Conservation (phyloP, 106 monocot species). For the Xerophyta viscosa region DNA sequence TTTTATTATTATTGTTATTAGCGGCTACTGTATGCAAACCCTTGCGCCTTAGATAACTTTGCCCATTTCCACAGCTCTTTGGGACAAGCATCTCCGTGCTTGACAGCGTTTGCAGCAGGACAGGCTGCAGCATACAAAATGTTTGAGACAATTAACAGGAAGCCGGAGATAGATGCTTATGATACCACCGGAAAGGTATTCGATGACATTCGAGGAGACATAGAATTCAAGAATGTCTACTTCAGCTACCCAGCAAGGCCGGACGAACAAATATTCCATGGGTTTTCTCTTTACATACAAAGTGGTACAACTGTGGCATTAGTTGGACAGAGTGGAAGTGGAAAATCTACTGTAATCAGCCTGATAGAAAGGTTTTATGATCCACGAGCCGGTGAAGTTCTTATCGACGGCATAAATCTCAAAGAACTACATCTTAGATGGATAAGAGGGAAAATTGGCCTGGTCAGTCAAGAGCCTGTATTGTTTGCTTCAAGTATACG, state of each 20-base stretch:
- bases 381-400: slow-evolving; percentile 35
- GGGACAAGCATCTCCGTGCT: slow-evolving; percentile 39
- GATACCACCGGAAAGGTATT: slow-evolving; percentile 24
- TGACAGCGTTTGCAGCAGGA: slow-evolving; percentile 46
- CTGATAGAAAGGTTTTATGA: slow-evolving; percentile 44
- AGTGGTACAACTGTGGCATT: slow-evolving; percentile 29
- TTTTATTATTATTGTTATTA: too few species aligned
- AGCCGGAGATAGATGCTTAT: slow-evolving; percentile 52
- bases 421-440: slow-evolving; percentile 40
- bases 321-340: slow-evolving; percentile 49
- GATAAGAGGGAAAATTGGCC: slow-evolving; percentile 40
- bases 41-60: too few species aligned
- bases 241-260: slow-evolving; percentile 62
- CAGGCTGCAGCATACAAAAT: slow-evolving; percentile 62
- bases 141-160: slow-evolving; percentile 63
- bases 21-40: too few species aligned
- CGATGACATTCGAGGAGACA: slow-evolving; percentile 38
- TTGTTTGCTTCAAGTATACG: slow-evolving; percentile 36
- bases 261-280: slow-evolving; percentile 48
- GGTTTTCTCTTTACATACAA: slow-evolving; percentile 31
- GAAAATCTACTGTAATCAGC: slow-evolving; percentile 40
- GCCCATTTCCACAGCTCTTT: slow-evolving; percentile 33
- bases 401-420: slow-evolving; percentile 38
- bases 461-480: slow-evolving; percentile 46
- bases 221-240: slow-evolving; percentile 47